Evolutionary conservation across 805 yeast genomes (phyloP), one percentile per base, ranked within the genome.

Genomic region (Lipomyces lipofer): DNA sequence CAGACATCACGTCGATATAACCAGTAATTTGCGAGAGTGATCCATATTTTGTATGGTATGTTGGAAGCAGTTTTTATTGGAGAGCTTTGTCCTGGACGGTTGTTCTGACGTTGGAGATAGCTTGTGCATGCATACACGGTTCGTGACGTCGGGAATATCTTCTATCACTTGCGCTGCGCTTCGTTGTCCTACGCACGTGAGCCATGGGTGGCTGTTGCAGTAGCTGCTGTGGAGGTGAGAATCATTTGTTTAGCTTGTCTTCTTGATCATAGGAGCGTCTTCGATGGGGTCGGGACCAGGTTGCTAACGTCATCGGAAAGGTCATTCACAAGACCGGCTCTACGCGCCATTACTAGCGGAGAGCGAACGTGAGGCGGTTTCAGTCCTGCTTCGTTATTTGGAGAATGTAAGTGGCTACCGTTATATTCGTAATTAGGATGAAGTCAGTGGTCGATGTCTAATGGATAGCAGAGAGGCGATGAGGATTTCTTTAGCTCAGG

Each of bases 281-380:
- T 8, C 8, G 9, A 12, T n/a, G 10, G 12, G 39, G 39, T 8
- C 39, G 7, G 9, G n/a, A n/a, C 39, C 22, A 9, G 49, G 25
- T 38, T 28, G 6, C 49, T 30, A 30, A 30, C 24, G 6, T 43
- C 12, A 1, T 21, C 21, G 27, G 27, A 36, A 43, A 58, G 62
- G 51, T 7, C 60, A 45, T n/a, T 58, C 62, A 27, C 62, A 62
- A 44, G 71, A 68, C 52, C 82, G 81, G 64, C 73, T 80, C 59
- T 85, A 80, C 74, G 92, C 86, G 59, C 95, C 92, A 36, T 76
- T 88, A 49, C 75, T 94, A 53, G 97, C 96, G 9, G 98, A 94
- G 66, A 90, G 92, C 68, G 99, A 94, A 73, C 80, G 99, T 57
- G 97, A 89, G 65, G 99, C 99, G 28, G 96, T 94, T 44, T 84